Evolutionary conservation across 164 flowering plant species (phyloP).

Genomic region (Magnolia sinica): DNA sequence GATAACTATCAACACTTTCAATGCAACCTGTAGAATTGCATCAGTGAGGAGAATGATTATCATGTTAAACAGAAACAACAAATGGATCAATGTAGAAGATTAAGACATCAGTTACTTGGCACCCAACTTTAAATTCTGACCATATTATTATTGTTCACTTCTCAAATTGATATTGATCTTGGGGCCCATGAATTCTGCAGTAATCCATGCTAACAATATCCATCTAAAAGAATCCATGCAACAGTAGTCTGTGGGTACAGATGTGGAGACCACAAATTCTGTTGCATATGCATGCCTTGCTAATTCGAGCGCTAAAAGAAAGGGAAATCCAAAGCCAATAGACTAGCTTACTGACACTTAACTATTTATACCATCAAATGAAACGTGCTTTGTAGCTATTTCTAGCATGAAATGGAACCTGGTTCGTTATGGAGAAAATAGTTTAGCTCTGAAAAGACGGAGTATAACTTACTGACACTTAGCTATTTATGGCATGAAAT

Average conservation of each 20-base stretch:
- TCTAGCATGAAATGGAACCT: too few relatives aligned
- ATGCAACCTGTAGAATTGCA: constrained; percentile 63
- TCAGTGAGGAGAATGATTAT: not conserved
- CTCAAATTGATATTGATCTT: not conserved
- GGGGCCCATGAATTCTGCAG: not conserved
- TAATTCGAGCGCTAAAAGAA: not conserved
- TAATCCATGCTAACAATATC: not conserved
- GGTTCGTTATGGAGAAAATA: too few relatives aligned
- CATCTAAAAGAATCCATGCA: not conserved
- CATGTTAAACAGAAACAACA: not conserved
- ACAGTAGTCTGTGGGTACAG: not conserved
- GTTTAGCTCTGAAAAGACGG: too few relatives aligned
- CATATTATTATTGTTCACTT: not conserved
- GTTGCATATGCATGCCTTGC: not conserved
- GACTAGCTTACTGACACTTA: not conserved
- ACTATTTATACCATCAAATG: not conserved
- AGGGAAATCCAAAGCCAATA: not conserved
- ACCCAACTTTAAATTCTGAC: not conserved
- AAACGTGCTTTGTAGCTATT: too few relatives aligned
- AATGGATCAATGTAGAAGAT: not conserved
- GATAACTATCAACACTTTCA: constrained; percentile 87
- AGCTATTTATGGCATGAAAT: not conserved
- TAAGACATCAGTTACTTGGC: not conserved
- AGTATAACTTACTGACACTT: too few relatives aligned
- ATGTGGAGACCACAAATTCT: constrained; percentile 1